These are phyloP conservation scores for Lophium mytilinum DNA, from an alignment of 495 filamentous ascomycete genomes.

Conservation along the genomic window DNA sequence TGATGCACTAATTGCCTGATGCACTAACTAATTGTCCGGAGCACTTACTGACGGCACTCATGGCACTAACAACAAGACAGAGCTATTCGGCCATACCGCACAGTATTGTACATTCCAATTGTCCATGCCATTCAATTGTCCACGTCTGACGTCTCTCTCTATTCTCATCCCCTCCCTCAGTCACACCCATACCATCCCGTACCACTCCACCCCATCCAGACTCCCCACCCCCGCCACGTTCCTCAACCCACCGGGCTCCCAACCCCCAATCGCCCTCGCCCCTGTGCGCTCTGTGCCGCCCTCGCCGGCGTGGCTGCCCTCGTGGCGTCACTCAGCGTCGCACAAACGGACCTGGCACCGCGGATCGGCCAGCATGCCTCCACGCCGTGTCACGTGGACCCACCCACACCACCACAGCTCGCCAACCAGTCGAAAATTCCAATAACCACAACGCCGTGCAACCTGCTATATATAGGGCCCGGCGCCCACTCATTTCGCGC, in stretches of 20 bases:
- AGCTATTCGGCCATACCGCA: too few relatives aligned
- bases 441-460: constrained; percentile 23
- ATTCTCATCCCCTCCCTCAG: not conserved
- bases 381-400: constrained; percentile 22
- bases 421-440: constrained; percentile 6
- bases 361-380: constrained; percentile 11
- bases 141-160: too few relatives aligned
- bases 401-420: not conserved
- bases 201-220: constrained; percentile 11
- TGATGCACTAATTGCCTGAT: too few relatives aligned
- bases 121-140: too few relatives aligned
- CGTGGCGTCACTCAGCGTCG: constrained; percentile 12
- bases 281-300: constrained; percentile 7
- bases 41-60: too few relatives aligned
- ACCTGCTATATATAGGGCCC: constrained; percentile 21
- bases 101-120: too few relatives aligned
- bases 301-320: constrained; percentile 24
- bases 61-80: too few relatives aligned
- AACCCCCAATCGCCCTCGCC: not conserved
- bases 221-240: not conserved
- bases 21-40: too few relatives aligned
- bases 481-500: constrained; percentile 16
- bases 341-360: not conserved
- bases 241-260: not conserved
- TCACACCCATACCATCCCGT: not conserved